Conservation (phyloP, 2,329 filamentous ascomycete species). For the Cercospora zeina region DNA sequence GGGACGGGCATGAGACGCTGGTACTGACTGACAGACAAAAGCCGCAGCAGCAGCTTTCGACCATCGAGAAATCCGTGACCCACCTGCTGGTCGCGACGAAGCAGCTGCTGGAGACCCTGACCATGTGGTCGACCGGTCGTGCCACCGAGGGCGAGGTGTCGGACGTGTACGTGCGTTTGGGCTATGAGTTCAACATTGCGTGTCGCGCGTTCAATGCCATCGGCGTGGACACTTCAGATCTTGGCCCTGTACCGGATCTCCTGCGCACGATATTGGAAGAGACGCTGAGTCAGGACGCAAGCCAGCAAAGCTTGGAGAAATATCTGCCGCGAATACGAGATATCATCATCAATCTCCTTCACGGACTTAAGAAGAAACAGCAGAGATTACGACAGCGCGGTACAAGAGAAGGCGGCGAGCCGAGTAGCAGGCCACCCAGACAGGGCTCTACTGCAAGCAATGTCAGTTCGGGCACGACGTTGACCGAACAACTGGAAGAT, state of each 20-base stretch:
- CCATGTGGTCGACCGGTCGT: constrained; percentile 91
- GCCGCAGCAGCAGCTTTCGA: constrained; percentile 77
- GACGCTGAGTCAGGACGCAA: constrained; percentile 94
- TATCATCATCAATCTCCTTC: constrained; percentile 96
- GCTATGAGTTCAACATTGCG: constrained; percentile 99
- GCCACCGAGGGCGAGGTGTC: constrained; percentile 94
- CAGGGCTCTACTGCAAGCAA: constrained; percentile 52
- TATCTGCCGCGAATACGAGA: constrained; percentile 93
- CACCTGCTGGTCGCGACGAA: constrained; percentile 97
- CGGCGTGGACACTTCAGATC: constrained; percentile 88
- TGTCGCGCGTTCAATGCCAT: constrained; percentile 96
- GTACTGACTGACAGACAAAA: constrained; percentile 42
- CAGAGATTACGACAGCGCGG: constrained; percentile 71
- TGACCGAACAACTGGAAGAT: constrained; percentile 51
- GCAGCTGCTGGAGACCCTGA: constrained; percentile 93
- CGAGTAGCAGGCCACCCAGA: constrained; percentile 38
- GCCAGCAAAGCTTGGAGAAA: constrained; percentile 85
- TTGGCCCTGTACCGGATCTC: constrained; percentile 92
- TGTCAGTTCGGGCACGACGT: constrained; percentile 46
- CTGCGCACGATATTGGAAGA: constrained; percentile 89
- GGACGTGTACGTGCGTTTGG: constrained; percentile 94
- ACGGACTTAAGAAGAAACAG: constrained; percentile 95
- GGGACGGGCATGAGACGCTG: not conserved
- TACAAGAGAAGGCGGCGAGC: constrained; percentile 41
- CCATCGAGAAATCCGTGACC: constrained; percentile 98